Percentiles rank a stretch among this genome's conserved stretches.
phyloP scores from a whole-genome alignment of 306 rosid genomes.

The Castanospermum australe region DNA sequence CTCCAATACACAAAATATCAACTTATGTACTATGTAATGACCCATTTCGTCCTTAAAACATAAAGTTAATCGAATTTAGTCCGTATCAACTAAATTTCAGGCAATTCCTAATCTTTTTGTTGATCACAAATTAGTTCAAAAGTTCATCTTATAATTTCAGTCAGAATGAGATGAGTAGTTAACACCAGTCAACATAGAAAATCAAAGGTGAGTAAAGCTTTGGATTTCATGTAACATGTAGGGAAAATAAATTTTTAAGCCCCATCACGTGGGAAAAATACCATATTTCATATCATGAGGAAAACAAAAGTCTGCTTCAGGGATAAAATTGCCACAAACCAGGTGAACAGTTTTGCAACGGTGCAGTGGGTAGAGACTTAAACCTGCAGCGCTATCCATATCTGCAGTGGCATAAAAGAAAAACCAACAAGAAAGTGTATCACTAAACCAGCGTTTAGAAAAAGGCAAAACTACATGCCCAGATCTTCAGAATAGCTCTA shows the following conservation, averaged over 20 bases:
- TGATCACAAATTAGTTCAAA: neutral
- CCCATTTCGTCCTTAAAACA: neutral
- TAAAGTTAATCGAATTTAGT: neutral
- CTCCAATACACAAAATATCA: neutral
- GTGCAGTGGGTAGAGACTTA: slow-evolving; percentile 57
- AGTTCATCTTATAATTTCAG: neutral
- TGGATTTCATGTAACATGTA: neutral
- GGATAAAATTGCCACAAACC: slow-evolving; percentile 41
- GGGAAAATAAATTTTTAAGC: neutral
- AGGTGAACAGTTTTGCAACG: slow-evolving; percentile 64
- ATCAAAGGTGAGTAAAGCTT: neutral
- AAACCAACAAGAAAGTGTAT: neutral
- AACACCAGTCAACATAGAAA: neutral
- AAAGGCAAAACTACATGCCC: neutral
- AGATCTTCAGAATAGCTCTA: neutral
- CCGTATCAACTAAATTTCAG: neutral
- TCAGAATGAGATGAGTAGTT: neutral
- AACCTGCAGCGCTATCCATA: slow-evolving; percentile 44
- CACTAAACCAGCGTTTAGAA: neutral
- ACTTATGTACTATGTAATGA: neutral
- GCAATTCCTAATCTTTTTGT: neutral
- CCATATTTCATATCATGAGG: neutral
- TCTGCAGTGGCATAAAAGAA: slow-evolving; percentile 27
- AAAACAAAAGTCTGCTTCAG: neutral
- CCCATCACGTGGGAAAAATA: neutral